phyloP scores from a whole-genome alignment of 228 moss, liverwort and hornwort species.

The Sphagnum magellanicum region DNA sequence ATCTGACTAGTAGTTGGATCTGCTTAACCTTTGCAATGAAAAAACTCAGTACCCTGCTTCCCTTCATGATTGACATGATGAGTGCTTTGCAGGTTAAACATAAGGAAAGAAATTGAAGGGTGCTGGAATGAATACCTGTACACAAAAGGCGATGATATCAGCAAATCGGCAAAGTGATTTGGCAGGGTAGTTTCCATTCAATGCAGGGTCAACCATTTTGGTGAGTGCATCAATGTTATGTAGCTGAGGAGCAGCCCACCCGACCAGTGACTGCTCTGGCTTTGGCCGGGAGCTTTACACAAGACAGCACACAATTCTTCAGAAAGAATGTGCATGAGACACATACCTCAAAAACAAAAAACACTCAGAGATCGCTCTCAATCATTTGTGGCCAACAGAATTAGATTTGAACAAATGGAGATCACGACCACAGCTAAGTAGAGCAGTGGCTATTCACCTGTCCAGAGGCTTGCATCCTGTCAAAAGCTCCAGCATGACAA shows the following conservation, averaged over 20 bases:
- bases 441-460: constrained; percentile 16
- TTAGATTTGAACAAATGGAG: background rate
- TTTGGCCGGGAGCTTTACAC: constrained; percentile 55
- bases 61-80: no score
- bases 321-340: background rate
- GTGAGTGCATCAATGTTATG: constrained; percentile 73
- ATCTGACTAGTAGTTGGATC: no score
- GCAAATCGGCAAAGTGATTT: constrained; percentile 76
- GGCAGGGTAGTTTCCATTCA: constrained; percentile 75
- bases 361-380: background rate
- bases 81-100: no score
- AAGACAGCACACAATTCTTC: background rate
- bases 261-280: constrained; percentile 68
- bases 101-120: no score
- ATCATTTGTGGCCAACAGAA: background rate
- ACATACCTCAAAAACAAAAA: background rate
- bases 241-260: constrained; percentile 81
- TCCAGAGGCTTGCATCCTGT: constrained; percentile 76
- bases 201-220: constrained; percentile 73
- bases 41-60: no score
- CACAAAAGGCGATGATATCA: constrained; percentile 71
- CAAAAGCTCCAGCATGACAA: constrained; percentile 78
- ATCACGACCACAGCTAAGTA: background rate
- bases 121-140: constrained; percentile 35
- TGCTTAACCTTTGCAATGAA: no score